A percentile compares a stretch with the other conserved stretches of the same genome.
Conservation (phyloP, 1,284 basidiomycete genomes). For the Gymnopus androsaceus region DNA sequence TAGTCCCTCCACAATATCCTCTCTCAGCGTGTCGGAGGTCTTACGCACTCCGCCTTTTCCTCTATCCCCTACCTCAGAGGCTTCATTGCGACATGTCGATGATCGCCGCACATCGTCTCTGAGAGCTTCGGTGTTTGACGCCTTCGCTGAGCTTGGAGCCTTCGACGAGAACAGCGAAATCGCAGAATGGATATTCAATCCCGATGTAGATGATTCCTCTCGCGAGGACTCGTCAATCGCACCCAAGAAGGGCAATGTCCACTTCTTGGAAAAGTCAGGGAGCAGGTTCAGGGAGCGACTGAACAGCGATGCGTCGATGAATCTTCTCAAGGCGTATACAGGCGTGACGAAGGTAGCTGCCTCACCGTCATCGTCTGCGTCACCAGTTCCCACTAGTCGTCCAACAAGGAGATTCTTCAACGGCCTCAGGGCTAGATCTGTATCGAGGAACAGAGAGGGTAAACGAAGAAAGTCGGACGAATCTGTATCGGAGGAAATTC, state of each 20-base stretch:
- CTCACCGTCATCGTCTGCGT: background rate
- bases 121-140: slow-evolving; percentile 26
- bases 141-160: slow-evolving; percentile 24
- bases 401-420: slow-evolving; percentile 2
- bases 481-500: background rate
- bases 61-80: background rate
- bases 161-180: slow-evolving; percentile 25
- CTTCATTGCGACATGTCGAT: background rate
- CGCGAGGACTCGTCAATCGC: slow-evolving; percentile 9
- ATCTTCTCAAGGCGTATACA: slow-evolving; percentile 1
- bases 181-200: slow-evolving; percentile 26
- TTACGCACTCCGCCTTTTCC: background rate
- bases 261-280: slow-evolving; percentile 14
- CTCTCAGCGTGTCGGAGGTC: background rate
- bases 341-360: background rate
- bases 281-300: slow-evolving; percentile 18
- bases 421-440: slow-evolving; percentile 5
- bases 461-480: background rate
- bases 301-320: slow-evolving; percentile 10
- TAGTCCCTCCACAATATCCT: background rate
- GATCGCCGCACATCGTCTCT: slow-evolving; percentile 6
- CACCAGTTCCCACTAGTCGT: background rate
- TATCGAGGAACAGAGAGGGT: background rate
- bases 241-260: slow-evolving; percentile 7
- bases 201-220: slow-evolving; percentile 16